phyloP scores from a whole-genome alignment of 305 asterid species.

The Fraxinus dipetala region DNA sequence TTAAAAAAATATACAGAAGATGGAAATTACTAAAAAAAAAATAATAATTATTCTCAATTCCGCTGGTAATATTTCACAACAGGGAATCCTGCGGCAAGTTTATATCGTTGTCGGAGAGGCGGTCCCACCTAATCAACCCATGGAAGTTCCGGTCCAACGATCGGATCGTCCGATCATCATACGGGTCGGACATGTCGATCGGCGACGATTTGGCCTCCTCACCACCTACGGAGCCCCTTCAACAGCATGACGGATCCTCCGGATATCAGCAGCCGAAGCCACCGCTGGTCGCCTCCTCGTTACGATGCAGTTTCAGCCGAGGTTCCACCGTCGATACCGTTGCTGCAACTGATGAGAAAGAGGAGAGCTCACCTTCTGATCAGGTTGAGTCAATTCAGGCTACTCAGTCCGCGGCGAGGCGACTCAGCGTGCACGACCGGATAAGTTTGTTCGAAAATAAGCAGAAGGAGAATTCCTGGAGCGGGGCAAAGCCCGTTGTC shows the following conservation, averaged over 20 bases:
- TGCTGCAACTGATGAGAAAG: constrained; percentile 38
- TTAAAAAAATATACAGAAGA: neutral
- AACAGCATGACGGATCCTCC: constrained; percentile 21
- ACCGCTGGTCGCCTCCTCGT: constrained; percentile 9
- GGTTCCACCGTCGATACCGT: constrained; percentile 49
- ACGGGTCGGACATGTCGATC: constrained; percentile 74
- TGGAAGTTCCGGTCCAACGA: constrained; percentile 47
- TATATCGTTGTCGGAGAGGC: constrained; percentile 54
- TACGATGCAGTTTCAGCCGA: constrained; percentile 30
- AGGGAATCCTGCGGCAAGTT: constrained; percentile 77
- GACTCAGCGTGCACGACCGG: constrained; percentile 92
- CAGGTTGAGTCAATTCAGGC: constrained; percentile 40
- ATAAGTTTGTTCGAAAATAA: constrained; percentile 80
- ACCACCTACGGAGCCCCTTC: constrained; percentile 17
- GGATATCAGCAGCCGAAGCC: neutral
- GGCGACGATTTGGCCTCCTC: constrained; percentile 58
- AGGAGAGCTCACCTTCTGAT: constrained; percentile 39
- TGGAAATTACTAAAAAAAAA: neutral
- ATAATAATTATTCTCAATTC: neutral
- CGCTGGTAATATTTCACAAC: neutral
- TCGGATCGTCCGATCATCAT: constrained; percentile 56
- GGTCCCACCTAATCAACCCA: constrained; percentile 54
- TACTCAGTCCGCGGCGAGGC: constrained; percentile 36
- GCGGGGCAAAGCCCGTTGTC: constrained; percentile 50
- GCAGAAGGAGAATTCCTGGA: constrained; percentile 67